Conservation (phyloP, 2,329 filamentous ascomycete species). For the Neoarthrinium moseri region DNA sequence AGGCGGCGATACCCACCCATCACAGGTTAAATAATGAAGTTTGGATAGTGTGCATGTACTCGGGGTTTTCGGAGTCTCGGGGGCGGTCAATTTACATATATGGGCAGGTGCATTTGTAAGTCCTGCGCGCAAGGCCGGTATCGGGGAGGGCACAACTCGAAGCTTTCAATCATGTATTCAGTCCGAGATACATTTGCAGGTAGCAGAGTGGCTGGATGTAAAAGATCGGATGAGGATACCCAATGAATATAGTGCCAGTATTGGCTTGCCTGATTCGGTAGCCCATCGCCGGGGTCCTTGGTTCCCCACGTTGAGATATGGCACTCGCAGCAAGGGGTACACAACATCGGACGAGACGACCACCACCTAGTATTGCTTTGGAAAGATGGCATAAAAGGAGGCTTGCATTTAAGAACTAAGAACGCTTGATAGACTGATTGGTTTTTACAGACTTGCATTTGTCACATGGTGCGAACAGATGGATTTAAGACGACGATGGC, state of each 20-base stretch:
- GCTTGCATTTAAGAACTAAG: too few species aligned
- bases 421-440: too few species aligned
- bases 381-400: too few species aligned
- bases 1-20: not conserved
- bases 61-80: not conserved
- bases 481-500: too few species aligned
- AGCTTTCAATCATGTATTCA: not conserved
- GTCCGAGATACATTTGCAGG: not conserved
- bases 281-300: too few species aligned
- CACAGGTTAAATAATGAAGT: not conserved
- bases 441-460: too few species aligned
- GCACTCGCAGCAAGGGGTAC: too few species aligned
- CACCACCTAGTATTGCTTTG: too few species aligned
- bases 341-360: too few species aligned
- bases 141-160: not conserved
- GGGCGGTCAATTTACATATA: not conserved
- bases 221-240: slow-evolving; percentile 1
- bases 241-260: not conserved
- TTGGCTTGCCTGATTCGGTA: slow-evolving; percentile 4
- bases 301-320: too few species aligned
- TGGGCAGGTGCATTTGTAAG: not conserved
- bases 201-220: not conserved
- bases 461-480: too few species aligned
- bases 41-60: not conserved
- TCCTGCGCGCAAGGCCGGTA: not conserved